Conservation (phyloP, 352 stramenopile genomes). For the Elongisporangium anandrum region DNA sequence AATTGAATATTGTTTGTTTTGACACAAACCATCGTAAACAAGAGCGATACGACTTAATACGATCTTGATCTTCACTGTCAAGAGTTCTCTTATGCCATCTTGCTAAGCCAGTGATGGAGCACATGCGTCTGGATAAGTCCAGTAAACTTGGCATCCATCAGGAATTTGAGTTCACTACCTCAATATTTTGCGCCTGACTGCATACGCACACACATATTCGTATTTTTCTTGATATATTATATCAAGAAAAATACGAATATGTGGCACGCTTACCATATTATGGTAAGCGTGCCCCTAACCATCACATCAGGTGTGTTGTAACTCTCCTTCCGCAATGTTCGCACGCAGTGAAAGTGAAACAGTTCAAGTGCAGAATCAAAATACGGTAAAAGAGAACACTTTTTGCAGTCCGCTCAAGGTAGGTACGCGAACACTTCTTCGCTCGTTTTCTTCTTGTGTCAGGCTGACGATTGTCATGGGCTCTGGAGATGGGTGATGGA, state of each 20-base stretch:
- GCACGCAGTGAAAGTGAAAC: no score
- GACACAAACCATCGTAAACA: no score
- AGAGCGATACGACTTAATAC: neutral
- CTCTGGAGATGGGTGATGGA: neutral
- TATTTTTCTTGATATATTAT: neutral
- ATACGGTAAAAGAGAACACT: no score
- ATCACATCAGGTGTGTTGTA: no score
- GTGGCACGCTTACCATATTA: no score
- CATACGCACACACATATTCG: neutral
- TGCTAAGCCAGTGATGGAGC: neutral
- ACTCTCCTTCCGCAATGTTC: no score
- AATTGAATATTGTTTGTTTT: no score
- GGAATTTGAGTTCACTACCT: neutral
- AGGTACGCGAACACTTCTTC: neutral
- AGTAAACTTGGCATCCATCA: neutral
- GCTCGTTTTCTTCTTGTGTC: neutral
- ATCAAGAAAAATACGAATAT: no score
- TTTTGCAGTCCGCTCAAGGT: neutral
- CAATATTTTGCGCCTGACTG: neutral
- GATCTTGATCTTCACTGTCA: neutral
- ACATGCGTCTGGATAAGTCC: neutral
- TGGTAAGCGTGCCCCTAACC: no score
- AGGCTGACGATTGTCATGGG: neutral
- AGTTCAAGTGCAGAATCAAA: no score
- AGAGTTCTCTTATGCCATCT: neutral